Conservation (phyloP, 1,284 basidiomycete species). For the Cystobasidium pallidum region DNA sequence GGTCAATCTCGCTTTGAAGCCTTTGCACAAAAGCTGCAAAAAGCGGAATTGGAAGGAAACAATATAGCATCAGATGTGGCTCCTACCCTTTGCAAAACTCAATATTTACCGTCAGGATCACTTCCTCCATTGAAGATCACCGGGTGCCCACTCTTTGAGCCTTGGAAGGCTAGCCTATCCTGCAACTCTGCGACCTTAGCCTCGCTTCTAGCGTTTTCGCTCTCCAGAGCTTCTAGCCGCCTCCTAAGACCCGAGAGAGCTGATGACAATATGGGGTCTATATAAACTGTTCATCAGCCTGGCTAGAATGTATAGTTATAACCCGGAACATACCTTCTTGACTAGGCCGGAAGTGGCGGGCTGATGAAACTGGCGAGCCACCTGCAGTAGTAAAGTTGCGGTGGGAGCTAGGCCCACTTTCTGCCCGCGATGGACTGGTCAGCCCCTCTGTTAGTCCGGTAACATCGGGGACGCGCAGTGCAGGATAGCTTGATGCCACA, state of each 20-base stretch:
- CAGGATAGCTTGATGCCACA: slow-evolving; percentile 1
- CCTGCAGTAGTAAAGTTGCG: slow-evolving; percentile 13
- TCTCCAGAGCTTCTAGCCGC: slow-evolving; percentile 47
- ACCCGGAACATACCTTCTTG: slow-evolving; percentile 37
- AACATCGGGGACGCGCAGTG: slow-evolving; percentile 48
- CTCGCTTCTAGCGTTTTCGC: slow-evolving; percentile 48
- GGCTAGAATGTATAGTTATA: neutral
- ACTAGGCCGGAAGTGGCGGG: neutral
- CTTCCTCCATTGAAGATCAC: neutral
- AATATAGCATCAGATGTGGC: no score
- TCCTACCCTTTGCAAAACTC: no score
- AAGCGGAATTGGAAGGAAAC: no score
- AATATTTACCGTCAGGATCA: slow-evolving; percentile 19
- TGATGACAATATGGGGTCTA: slow-evolving; percentile 35
- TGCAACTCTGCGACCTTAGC: slow-evolving; percentile 50
- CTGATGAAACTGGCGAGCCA: neutral
- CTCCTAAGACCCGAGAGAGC: slow-evolving; percentile 26
- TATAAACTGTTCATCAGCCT: neutral
- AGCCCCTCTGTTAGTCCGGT: slow-evolving; percentile 52
- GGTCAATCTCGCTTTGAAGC: slow-evolving; percentile 24
- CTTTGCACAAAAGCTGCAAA: slow-evolving; percentile 15
- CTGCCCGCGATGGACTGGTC: slow-evolving; percentile 33
- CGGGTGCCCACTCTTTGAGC: no score
- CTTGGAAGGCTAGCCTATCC: slow-evolving; percentile 29
- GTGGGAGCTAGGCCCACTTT: slow-evolving; percentile 31